Conservation (phyloP, 768 basidiomycete genomes). For the Cytidiella melzeri region DNA sequence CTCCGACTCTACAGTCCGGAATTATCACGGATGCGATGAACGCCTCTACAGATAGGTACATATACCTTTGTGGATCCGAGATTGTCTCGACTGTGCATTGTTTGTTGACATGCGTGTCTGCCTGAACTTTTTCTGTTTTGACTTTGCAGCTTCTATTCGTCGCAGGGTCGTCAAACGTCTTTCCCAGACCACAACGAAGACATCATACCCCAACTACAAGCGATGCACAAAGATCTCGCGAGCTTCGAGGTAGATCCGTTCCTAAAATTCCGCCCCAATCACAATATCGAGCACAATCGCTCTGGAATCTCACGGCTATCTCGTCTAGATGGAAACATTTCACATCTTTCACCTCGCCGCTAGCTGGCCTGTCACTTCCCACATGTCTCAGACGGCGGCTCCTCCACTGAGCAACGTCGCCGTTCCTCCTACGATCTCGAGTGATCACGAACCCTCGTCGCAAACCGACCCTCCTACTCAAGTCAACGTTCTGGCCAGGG, state of each 20-base stretch:
- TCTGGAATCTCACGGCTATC: conserved; percentile 1
- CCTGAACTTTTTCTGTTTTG: neutral
- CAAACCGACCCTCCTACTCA: conserved; percentile 14
- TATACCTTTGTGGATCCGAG: conserved; percentile 7
- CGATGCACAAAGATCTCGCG: conserved; percentile 44
- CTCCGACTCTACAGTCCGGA: conserved; percentile 27
- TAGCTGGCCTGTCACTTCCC: conserved; percentile 46
- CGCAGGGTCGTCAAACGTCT: conserved; percentile 77
- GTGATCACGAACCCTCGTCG: conserved; percentile 16
- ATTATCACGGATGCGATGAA: conserved; percentile 48
- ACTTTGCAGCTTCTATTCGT: conserved; percentile 79
- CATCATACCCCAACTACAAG: conserved; percentile 52
- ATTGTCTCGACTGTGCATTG: conserved; percentile 10
- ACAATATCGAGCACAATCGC: conserved; percentile 4
- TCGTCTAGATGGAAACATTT: conserved; percentile 74
- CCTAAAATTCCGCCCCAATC: neutral
- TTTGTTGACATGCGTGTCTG: neutral
- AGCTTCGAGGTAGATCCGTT: conserved; percentile 56
- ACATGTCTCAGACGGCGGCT: conserved; percentile 14
- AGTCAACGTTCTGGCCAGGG: conserved; percentile 11
- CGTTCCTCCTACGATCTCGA: conserved; percentile 32
- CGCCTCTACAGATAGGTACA: conserved; percentile 77
- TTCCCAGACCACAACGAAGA: conserved; percentile 69
- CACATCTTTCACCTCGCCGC: conserved; percentile 75
- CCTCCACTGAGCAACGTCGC: conserved; percentile 43